A percentile compares a stretch with the other conserved stretches of the same genome.
phyloP scores from a whole-genome alignment of 768 basidiomycete genomes.

The Suillus hirtellus region DNA sequence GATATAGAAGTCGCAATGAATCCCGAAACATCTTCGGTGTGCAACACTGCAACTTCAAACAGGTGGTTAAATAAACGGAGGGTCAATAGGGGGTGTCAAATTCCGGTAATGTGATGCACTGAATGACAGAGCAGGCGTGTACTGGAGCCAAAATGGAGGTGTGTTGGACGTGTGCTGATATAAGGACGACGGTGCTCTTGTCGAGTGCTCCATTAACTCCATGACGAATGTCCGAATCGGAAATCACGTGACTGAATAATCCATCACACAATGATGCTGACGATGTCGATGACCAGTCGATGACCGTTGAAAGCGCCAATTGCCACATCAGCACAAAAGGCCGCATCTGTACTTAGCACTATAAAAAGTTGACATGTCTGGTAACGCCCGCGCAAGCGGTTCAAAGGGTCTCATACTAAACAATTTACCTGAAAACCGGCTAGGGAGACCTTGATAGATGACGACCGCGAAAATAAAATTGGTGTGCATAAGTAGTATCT shows the following conservation, averaged over 20 bases:
- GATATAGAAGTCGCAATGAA: conserved; percentile 22
- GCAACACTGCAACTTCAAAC: not conserved
- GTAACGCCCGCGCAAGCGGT: not conserved
- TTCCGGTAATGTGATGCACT: not conserved
- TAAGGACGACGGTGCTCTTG: not conserved
- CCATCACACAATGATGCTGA: not conserved
- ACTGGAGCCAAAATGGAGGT: no score
- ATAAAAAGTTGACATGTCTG: not conserved
- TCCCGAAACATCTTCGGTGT: conserved; percentile 27
- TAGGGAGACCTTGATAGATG: not conserved
- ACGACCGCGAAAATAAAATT: not conserved
- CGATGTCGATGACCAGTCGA: no score
- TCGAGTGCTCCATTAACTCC: not conserved
- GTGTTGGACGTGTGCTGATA: not conserved
- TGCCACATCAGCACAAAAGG: not conserved
- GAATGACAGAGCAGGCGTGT: not conserved
- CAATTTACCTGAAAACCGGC: not conserved
- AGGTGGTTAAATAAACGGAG: not conserved
- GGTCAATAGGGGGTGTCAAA: not conserved
- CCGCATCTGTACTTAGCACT: not conserved
- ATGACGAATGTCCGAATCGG: conserved; percentile 5
- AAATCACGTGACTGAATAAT: not conserved
- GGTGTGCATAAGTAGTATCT: not conserved
- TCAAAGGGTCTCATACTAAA: not conserved
- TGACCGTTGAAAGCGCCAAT: not conserved